These are phyloP conservation scores for Colletotrichum echinochloae DNA, from an alignment of 2,329 filamentous ascomycete genomes.

Conservation along the genomic window DNA sequence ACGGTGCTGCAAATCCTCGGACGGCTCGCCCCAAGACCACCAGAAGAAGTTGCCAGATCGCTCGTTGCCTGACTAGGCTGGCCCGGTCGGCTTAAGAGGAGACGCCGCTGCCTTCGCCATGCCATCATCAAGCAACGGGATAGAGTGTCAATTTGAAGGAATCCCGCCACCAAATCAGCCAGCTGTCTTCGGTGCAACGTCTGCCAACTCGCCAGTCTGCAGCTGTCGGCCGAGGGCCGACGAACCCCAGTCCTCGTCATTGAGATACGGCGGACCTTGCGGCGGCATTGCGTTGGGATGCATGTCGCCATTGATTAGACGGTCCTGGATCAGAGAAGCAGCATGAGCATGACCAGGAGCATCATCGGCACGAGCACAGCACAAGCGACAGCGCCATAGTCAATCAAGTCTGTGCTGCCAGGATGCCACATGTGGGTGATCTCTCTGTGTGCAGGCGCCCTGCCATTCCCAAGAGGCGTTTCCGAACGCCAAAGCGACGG, in stretches of 20 bases:
- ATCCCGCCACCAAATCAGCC: constrained; percentile 21
- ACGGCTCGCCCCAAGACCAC: constrained; percentile 35
- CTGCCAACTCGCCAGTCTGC: constrained; percentile 16
- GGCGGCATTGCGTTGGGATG: constrained; percentile 32
- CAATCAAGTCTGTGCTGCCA: constrained; percentile 29
- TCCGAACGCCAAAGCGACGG: constrained; percentile 37
- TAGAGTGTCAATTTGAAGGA: constrained; percentile 8
- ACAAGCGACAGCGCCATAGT: constrained; percentile 20
- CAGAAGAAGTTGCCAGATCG: constrained; percentile 30
- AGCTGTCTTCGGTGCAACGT: constrained; percentile 16
- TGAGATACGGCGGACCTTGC: constrained; percentile 32
- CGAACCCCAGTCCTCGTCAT: constrained; percentile 22
- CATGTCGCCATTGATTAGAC: constrained; percentile 37
- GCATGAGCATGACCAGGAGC: constrained; percentile 3
- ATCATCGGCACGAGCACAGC: constrained; percentile 11
- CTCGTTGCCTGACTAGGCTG: constrained; percentile 27
- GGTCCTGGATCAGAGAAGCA: constrained; percentile 18
- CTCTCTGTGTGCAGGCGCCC: constrained; percentile 26
- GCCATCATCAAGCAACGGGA: constrained; percentile 11
- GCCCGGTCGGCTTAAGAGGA: constrained; percentile 14
- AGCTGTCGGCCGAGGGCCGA: constrained; percentile 26
- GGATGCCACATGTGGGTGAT: constrained; percentile 25
- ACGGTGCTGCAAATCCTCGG: constrained; percentile 39
- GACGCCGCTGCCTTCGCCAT: constrained; percentile 32
- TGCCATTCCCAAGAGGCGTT: constrained; percentile 34